Base-by-base conservation (phyloP, 352 stramenopile genomes). In the Phytophthora pisi region DNA sequence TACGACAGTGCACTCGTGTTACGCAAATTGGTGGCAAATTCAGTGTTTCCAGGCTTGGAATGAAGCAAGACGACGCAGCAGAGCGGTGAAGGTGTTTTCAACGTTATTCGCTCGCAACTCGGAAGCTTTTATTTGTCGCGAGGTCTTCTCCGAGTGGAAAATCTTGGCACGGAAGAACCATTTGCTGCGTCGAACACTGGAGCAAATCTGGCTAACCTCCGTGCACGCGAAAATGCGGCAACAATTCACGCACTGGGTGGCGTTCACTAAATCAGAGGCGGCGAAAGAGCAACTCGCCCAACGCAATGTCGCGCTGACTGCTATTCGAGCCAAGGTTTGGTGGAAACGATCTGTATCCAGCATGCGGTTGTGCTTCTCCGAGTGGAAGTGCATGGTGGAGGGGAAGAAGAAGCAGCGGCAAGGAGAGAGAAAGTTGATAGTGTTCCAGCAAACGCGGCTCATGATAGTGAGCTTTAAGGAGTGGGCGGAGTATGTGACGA, bases 201-300 rank as follows among this genome's bases (percentile, higher is more conserved):
- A 80, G 26, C 57, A 68, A 40, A 77, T 87, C 18, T 82, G 74
- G 72, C 30, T 86, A 6, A 51, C 38, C 2, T 80, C 78, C n/a
- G 64, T 88, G 1, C 72, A 78, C 40, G 40, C 52, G 0, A 71
- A 69, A 18, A 60, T 89, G 61, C 51, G 52, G 30, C 31, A 78
- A 9, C 58, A 70, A n/a, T 86, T 90, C 45, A 42, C 4, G 1
- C 61, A 56, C 20, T 91, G 83, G 83, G 38, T 56, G 30, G 46
- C 45, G 18, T 28, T 61, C 16, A 59, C 59, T 0, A 64, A 51
- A 13, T 23, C 38, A 4, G 38, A 68, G 2, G 60, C 57, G 38
- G 62, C 57, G 13, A 77, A 40, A 51, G 75, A 73, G 24, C 57
- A 61, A 36, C 51, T 57, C 15, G 56, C 36, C 23, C 77, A 66